Evolutionary conservation across 2,329 filamentous ascomycete genomes (phyloP), one percentile per base, ranked within the genome.

Genomic region (Neoascochyta sp.): DNA sequence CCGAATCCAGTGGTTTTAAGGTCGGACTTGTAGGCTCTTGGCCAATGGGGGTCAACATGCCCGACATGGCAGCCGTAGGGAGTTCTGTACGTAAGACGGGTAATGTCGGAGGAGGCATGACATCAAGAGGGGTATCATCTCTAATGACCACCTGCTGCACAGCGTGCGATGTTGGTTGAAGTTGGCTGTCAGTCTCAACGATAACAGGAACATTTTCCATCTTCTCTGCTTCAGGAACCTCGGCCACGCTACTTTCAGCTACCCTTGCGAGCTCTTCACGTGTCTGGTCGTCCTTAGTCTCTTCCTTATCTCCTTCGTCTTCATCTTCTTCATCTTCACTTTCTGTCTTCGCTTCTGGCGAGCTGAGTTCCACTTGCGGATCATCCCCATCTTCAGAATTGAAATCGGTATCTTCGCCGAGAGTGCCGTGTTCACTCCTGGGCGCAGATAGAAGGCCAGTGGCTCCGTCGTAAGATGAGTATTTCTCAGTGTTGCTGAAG

Each of bases 61-160:
- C 52, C 9, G 40, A 38, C 2, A 23, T n/a, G 3, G 17, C 13
- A 20, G 38, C 10, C n/a, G 31, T 23, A 9, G 29, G 24, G 9
- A 56, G 44, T 22, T 50, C 34, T 0, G 46, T 53, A 18, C 52
- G 47, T 2, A 56, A 34, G 3, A 36, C 27, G 6, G 53, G 45
- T 4, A 62, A 31, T 1, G 29, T 46, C 4, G 60, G 60, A 10
- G 60, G 60, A 19, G 57, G 55, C 60, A 63, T 64, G 16, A 41
- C n/a, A n/a, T n/a, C n/a, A n/a, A n/a, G n/a, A n/a, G n/a, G n/a
- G n/a, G n/a, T n/a, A n/a, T n/a, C n/a, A n/a, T n/a, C n/a, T n/a
- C n/a, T n/a, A n/a, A n/a, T n/a, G n/a, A n/a, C n/a, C n/a, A n/a
- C n/a, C n/a, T n/a, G n/a, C n/a, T n/a, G n/a, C n/a, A n/a, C n/a